Percentiles rank a stretch among this genome's conserved stretches.
Conservation (phyloP, 352 stramenopile species). For the Thalassiosira ordinaria region DNA sequence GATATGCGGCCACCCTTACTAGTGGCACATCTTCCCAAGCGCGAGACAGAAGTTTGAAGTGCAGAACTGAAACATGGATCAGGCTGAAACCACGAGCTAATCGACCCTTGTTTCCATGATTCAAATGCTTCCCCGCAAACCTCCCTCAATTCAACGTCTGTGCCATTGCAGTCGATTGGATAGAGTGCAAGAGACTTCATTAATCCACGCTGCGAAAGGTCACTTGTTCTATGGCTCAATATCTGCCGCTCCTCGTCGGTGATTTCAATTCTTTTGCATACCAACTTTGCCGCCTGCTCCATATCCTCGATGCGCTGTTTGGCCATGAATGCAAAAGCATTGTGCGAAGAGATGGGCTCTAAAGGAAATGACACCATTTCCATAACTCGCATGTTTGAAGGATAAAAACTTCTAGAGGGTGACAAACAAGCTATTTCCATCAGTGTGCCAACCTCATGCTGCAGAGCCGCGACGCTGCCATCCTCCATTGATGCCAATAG, state of each 20-base stretch:
- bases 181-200: slow-evolving; percentile 2
- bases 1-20: not conserved
- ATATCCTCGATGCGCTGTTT: slow-evolving; percentile 17
- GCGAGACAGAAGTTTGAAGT: not conserved
- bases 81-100: no score
- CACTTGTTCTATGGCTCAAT: not conserved
- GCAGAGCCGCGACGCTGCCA: not conserved
- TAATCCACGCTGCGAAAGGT: not conserved
- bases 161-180: slow-evolving; percentile 16
- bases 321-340: slow-evolving; percentile 11
- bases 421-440: not conserved
- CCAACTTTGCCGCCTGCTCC: not conserved
- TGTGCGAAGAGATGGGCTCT: slow-evolving; percentile 16
- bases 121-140: not conserved
- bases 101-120: not conserved
- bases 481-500: slow-evolving; percentile 6
- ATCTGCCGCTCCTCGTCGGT: not conserved
- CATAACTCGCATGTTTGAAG: slow-evolving; percentile 1
- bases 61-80: not conserved
- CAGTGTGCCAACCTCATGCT: slow-evolving; percentile 2
- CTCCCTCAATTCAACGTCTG: not conserved
- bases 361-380: not conserved
- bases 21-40: not conserved
- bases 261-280: not conserved
- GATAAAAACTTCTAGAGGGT: slow-evolving; percentile 2